These are phyloP conservation scores for Massarina eburnea DNA, from an alignment of 2,329 filamentous ascomycete genomes.

Conservation along the genomic window DNA sequence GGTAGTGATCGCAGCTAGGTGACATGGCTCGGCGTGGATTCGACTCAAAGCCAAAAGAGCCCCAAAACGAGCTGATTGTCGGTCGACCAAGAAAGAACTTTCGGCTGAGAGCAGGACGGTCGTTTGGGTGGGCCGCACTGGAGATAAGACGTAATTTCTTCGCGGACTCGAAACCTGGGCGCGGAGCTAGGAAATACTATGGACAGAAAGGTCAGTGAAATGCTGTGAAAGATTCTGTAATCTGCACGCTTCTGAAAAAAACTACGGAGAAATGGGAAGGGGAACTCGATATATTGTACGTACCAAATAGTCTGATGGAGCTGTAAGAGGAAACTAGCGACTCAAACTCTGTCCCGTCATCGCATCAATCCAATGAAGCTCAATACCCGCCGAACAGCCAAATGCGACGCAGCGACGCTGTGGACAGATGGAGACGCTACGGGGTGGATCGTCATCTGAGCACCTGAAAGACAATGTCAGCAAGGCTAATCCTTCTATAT, in stretches of 20 bases:
- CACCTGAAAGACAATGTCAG: constrained; percentile 46
- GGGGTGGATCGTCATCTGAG: constrained; percentile 62
- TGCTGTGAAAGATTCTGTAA: no score
- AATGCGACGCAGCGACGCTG: constrained; percentile 66
- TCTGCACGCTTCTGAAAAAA: no score
- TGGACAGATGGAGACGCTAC: constrained; percentile 67
- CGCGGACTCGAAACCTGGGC: constrained; percentile 53
- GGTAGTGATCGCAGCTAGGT: constrained; percentile 58
- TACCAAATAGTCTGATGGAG: constrained; percentile 55
- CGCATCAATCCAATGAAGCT: constrained; percentile 62
- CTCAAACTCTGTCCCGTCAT: constrained; percentile 53
- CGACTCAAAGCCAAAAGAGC: constrained; percentile 24
- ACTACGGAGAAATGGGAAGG: no score
- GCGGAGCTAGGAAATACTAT: constrained; percentile 60
- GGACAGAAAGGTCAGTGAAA: neutral
- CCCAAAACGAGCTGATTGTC: constrained; percentile 21
- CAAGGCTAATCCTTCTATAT: no score
- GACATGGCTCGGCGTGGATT: constrained; percentile 6
- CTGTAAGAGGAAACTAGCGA: constrained; percentile 58
- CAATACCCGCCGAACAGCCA: constrained; percentile 63
- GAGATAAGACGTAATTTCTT: constrained; percentile 65
- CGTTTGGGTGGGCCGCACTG: constrained; percentile 54
- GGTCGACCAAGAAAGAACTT: constrained; percentile 24
- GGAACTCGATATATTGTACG: neutral
- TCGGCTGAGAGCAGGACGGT: constrained; percentile 26